Evolutionary conservation across 1,284 basidiomycete species (phyloP).

Genomic region (Abortiporus biennis): DNA sequence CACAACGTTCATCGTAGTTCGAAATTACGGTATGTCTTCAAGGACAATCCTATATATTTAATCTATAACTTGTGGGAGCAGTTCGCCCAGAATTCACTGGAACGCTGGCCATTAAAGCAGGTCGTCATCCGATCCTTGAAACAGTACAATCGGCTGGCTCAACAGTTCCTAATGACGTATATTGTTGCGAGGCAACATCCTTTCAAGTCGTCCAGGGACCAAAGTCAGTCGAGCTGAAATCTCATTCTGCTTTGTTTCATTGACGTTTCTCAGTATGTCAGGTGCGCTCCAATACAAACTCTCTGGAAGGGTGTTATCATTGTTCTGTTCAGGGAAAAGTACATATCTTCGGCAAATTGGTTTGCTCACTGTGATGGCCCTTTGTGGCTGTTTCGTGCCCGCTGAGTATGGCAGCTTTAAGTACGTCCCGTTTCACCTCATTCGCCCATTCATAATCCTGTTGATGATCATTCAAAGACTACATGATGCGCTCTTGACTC

Average conservation of each 20-base stretch:
- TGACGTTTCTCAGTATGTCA: conserved; percentile 64
- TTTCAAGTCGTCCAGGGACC: conserved; percentile 90
- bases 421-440: conserved; percentile 27
- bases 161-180: conserved; percentile 83
- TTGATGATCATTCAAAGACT: conserved; percentile 37
- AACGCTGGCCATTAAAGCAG: conserved; percentile 80
- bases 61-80: conserved; percentile 23
- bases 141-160: conserved; percentile 60
- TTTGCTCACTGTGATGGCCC: conserved; percentile 78
- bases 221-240: conserved; percentile 65
- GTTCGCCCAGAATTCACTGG: conserved; percentile 86
- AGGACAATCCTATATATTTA: neutral
- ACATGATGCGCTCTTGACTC: conserved; percentile 79
- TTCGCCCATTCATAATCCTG: neutral
- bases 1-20: conserved; percentile 36
- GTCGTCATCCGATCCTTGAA: conserved; percentile 84
- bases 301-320: neutral
- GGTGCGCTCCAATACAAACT: conserved; percentile 33
- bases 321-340: conserved; percentile 63
- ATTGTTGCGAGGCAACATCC: conserved; percentile 70
- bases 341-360: conserved; percentile 89
- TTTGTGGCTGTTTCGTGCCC: conserved; percentile 88
- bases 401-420: conserved; percentile 85
- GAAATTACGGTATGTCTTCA: conserved; percentile 54
- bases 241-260: conserved; percentile 36